phyloP scores from a whole-genome alignment of 163 green algal species.

The Chlamydomonas reinhardtii region DNA sequence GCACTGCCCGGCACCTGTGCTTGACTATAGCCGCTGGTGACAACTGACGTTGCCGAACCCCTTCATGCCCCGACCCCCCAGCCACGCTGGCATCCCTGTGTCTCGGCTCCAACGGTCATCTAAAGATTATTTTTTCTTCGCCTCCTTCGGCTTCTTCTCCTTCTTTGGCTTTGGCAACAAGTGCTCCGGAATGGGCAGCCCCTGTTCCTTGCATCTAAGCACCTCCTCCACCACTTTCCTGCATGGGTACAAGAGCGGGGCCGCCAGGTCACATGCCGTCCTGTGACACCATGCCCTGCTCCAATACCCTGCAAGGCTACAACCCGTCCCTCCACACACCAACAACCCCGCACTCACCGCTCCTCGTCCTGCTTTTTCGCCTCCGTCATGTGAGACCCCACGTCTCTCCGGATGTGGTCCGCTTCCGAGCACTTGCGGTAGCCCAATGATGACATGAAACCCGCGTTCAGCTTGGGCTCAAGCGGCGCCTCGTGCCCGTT shows the following conservation, averaged over 20 bases:
- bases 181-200: conserved; percentile 50
- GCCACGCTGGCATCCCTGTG: too few species aligned
- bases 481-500: conserved; percentile 64
- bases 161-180: conserved; percentile 46
- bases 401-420: conserved; percentile 62
- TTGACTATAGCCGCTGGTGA: too few species aligned
- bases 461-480: conserved; percentile 61
- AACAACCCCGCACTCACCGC: conserved; percentile 1
- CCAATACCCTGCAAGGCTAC: neutral
- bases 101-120: too few species aligned
- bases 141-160: conserved; percentile 41
- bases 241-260: neutral
- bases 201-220: conserved; percentile 48
- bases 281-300: neutral
- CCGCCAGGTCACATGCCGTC: neutral
- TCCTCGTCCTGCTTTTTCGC: conserved; percentile 54
- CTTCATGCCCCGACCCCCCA: too few species aligned
- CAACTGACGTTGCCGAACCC: too few species aligned
- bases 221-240: conserved; percentile 56
- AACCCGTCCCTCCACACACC: neutral
- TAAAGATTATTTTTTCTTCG: neutral
- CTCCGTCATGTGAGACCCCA: conserved; percentile 30
- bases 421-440: conserved; percentile 62
- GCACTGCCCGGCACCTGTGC: too few species aligned
- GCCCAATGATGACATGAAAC: conserved; percentile 58